Evolutionary conservation across 2,329 filamentous ascomycete genomes (phyloP).

Genomic region (Gremmenia infestans): DNA sequence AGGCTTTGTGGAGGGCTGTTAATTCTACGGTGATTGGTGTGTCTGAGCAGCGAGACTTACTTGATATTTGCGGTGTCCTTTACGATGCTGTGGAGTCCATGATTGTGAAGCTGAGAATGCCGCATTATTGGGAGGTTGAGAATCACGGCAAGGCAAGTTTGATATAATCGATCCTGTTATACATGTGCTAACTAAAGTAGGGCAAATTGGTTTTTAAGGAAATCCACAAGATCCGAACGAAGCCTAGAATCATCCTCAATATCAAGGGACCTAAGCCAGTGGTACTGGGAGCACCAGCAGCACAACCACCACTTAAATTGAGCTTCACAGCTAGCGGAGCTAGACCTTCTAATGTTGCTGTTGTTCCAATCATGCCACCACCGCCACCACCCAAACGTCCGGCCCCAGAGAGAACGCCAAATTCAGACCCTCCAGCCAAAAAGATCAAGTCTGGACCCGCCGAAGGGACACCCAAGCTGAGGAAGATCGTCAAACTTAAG

Average conservation of each 20-base stretch:
- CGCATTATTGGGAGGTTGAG: conserved; percentile 41
- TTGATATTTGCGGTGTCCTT: conserved; percentile 47
- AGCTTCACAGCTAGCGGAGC: background rate
- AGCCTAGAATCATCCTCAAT: conserved; percentile 7
- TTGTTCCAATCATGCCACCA: background rate
- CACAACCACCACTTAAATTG: background rate
- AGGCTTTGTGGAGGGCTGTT: conserved; percentile 45
- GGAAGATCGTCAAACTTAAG: conserved; percentile 19
- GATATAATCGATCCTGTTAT: background rate
- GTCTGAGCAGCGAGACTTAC: conserved; percentile 44
- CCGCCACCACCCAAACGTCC: conserved; percentile 12
- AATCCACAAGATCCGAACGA: conserved; percentile 26
- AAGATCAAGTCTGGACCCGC: background rate
- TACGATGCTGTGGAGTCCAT: conserved; percentile 45
- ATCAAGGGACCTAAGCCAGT: background rate
- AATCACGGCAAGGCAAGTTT: conserved; percentile 34
- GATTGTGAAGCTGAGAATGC: conserved; percentile 42
- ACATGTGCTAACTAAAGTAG: conserved; percentile 15
- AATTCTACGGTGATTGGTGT: conserved; percentile 43
- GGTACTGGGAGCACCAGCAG: background rate
- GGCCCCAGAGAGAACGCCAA: background rate
- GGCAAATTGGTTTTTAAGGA: conserved; percentile 28
- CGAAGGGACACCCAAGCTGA: conserved; percentile 3
- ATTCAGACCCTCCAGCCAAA: background rate
- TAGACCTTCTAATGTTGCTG: background rate